These are phyloP conservation scores for Amphibolis antarctica DNA, from an alignment of 106 monocot species.

Conservation along the genomic window DNA sequence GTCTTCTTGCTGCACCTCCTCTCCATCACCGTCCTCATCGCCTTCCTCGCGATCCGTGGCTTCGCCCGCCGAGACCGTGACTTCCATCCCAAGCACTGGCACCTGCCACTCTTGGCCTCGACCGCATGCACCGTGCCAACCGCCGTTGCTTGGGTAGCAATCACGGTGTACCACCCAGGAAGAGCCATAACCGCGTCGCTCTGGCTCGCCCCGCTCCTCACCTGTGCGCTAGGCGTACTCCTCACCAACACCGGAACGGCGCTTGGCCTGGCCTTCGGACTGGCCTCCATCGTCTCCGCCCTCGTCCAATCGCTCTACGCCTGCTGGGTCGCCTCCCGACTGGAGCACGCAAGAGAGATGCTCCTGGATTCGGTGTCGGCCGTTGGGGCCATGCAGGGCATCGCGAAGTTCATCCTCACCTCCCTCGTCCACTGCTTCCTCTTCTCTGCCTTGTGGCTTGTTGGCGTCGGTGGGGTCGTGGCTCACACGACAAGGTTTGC, in stretches of 20 bases:
- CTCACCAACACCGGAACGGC: slow-evolving; percentile 27
- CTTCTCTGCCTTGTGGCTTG: slow-evolving; percentile 37
- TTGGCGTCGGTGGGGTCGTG: slow-evolving; percentile 31
- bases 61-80: background rate
- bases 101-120: slow-evolving; percentile 37
- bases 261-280: slow-evolving; percentile 18
- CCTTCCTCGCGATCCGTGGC: slow-evolving; percentile 8
- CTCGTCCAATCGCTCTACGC: slow-evolving; percentile 33
- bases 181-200: slow-evolving; percentile 29
- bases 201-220: slow-evolving; percentile 42
- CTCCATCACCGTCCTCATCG: background rate
- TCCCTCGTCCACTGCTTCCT: slow-evolving; percentile 12
- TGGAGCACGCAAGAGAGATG: slow-evolving; percentile 22
- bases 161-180: slow-evolving; percentile 22
- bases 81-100: slow-evolving; percentile 26
- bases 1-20: slow-evolving; percentile 8
- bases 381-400: background rate
- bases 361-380: slow-evolving; percentile 19
- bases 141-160: slow-evolving; percentile 22
- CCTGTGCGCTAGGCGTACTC: slow-evolving; percentile 21
- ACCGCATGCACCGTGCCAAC: slow-evolving; percentile 9
- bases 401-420: slow-evolving; percentile 8
- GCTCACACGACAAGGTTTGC: slow-evolving; percentile 15
- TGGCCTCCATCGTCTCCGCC: slow-evolving; percentile 7
- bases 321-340: slow-evolving; percentile 43